Evolutionary conservation across 306 rosid species (phyloP).

Genomic region (Quillaja saponaria): DNA sequence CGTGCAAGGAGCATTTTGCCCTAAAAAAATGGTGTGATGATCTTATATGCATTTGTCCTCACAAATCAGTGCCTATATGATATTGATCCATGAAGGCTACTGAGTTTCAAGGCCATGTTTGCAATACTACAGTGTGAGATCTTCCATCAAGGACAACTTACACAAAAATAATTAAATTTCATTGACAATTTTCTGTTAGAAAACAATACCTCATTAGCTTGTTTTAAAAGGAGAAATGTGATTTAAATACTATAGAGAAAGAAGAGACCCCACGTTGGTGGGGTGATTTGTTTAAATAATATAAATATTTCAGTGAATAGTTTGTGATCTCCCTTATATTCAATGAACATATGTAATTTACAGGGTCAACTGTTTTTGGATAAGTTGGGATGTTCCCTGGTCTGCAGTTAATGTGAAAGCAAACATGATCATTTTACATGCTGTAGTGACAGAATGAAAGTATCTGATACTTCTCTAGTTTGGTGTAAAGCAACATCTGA

Average conservation of each 20-base stretch:
- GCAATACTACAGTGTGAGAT: neutral
- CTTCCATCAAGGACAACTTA: neutral
- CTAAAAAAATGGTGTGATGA: no score
- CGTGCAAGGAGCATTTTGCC: no score
- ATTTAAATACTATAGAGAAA: neutral
- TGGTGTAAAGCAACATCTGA: neutral
- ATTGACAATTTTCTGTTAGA: conserved; percentile 15
- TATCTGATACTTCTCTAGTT: neutral
- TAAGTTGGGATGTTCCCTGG: conserved; percentile 33
- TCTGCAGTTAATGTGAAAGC: conserved; percentile 25
- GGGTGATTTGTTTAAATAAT: neutral
- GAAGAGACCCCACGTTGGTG: conserved; percentile 6
- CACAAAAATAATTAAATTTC: conserved; percentile 1
- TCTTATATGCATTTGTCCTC: no score
- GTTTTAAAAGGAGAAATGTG: conserved; percentile 3
- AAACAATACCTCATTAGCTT: neutral
- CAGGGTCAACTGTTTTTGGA: conserved; percentile 33
- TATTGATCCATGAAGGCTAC: no score
- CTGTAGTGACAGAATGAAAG: conserved; percentile 33
- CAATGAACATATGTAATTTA: conserved; percentile 22
- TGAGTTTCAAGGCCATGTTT: neutral
- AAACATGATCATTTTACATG: conserved; percentile 26
- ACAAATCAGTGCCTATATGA: no score
- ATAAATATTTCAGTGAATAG: conserved; percentile 4
- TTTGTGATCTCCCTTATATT: conserved; percentile 10